Base-by-base conservation (phyloP, 352 stramenopile species). In the Phytophthora agathidicida region DNA sequence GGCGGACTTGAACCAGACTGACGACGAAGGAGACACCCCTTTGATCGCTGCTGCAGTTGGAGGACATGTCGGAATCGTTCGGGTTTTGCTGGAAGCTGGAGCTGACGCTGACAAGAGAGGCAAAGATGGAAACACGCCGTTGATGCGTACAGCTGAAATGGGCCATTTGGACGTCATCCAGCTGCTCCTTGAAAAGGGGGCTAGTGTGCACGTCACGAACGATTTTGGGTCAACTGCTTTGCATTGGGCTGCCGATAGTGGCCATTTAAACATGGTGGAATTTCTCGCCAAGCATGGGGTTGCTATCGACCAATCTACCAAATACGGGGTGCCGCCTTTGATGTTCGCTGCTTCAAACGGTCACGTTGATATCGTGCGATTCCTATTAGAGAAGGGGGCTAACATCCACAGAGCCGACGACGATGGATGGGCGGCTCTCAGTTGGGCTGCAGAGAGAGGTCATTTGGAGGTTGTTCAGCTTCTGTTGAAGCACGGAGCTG, bases 371-470 rank as follows among this genome's bases (percentile, higher is more conserved):
- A n/a, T n/a, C n/a, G n/a, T n/a, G n/a, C n/a, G n/a, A n/a, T n/a
- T n/a, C n/a, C n/a, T n/a, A n/a, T n/a, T n/a, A n/a, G n/a, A n/a
- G n/a, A n/a, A n/a, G n/a, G n/a, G n/a, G n/a, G n/a, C n/a, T n/a
- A n/a, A n/a, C n/a, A n/a, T n/a, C n/a, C n/a, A n/a, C n/a, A n/a
- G n/a, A n/a, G n/a, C n/a, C n/a, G n/a, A n/a, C n/a, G n/a, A n/a
- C n/a, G n/a, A n/a, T n/a, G n/a, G n/a, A n/a, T n/a, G n/a, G n/a
- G n/a, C n/a, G n/a, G n/a, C n/a, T n/a, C n/a, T n/a, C n/a, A n/a
- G n/a, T n/a, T n/a, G n/a, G n/a, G 37, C 51, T 22, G 51, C 20
- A 17, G 16, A 60, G 26, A 31, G 31, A 23, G 51, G 51, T 3
- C 33, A 44, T 17, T 1, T 16, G 0, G 24, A 48, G 17, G 14